phyloP scores from a whole-genome alignment of 2,329 filamentous ascomycete genomes.

The Hansfordia pulvinata region DNA sequence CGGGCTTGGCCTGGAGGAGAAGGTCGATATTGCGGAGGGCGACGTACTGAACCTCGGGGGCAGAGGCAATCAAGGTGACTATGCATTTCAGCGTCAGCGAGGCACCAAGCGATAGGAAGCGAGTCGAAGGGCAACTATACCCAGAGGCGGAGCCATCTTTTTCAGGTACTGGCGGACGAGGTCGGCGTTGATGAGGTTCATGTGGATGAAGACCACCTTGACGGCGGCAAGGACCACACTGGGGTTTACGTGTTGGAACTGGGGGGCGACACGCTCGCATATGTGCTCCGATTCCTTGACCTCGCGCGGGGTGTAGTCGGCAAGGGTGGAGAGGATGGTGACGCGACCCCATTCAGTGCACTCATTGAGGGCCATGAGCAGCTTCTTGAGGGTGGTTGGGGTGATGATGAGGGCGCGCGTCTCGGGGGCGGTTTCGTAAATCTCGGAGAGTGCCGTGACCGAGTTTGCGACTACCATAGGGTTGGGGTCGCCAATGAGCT shows the following conservation, averaged over 20 bases:
- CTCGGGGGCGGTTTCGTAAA: conserved; percentile 79
- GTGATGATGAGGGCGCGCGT: conserved; percentile 78
- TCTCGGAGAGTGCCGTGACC: conserved; percentile 85
- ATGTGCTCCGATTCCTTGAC: conserved; percentile 96
- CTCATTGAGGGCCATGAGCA: conserved; percentile 91
- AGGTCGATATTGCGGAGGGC: conserved; percentile 93
- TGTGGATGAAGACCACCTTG: conserved; percentile 94
- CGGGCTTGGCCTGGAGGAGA: conserved; percentile 85
- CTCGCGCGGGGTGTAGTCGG: conserved; percentile 77
- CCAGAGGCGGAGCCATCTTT: conserved; percentile 95
- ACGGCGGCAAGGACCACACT: conserved; percentile 95
- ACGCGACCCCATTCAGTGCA: conserved; percentile 98
- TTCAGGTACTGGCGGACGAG: conserved; percentile 77
- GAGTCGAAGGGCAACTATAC: conserved; percentile 32
- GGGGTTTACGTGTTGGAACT: conserved; percentile 97
- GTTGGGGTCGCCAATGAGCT: conserved; percentile 93
- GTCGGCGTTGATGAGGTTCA: conserved; percentile 70
- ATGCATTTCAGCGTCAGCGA: conserved; percentile 12
- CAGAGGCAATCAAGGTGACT: conserved; percentile 93
- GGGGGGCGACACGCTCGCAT: conserved; percentile 87
- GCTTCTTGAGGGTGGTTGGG: conserved; percentile 75
- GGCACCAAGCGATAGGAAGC: conserved; percentile 1
- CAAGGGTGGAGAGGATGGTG: conserved; percentile 79
- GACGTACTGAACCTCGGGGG: conserved; percentile 95
- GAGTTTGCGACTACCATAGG: conserved; percentile 99